A percentile compares a stretch with the other conserved stretches of the same genome.
Evolutionary conservation across 495 filamentous ascomycete genomes (phyloP).

Genomic region (Talaromyces proteolyticus): DNA sequence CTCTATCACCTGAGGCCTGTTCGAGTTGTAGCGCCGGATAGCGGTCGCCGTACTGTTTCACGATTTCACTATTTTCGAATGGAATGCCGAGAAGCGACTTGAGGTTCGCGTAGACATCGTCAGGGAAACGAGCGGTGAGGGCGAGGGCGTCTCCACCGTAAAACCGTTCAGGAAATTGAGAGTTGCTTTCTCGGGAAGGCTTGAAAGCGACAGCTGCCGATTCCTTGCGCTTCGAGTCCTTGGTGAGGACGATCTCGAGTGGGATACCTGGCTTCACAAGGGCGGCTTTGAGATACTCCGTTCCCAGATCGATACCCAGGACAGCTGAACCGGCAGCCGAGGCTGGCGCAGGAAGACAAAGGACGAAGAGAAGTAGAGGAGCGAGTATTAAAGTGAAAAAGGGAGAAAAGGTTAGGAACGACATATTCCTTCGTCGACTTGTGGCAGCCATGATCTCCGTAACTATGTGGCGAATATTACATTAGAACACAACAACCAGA

Average conservation of each 20-base stretch:
- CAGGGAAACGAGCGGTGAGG: conserved; percentile 78
- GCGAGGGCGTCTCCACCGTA: conserved; percentile 91
- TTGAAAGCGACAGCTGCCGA: conserved; percentile 90
- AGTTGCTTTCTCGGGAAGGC: conserved; percentile 54
- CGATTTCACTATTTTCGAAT: conserved; percentile 49
- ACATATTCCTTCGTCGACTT: conserved; percentile 24
- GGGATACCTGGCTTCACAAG: conserved; percentile 97
- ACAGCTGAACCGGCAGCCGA: conserved; percentile 65
- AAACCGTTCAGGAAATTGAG: conserved; percentile 74
- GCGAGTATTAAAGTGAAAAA: conserved; percentile 31
- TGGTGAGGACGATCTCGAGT: conserved; percentile 97
- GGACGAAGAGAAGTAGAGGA: conserved; percentile 46
- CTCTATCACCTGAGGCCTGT: conserved; percentile 44
- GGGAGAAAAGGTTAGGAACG: conserved; percentile 23
- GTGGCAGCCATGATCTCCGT: conserved; percentile 42
- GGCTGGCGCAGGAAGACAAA: conserved; percentile 53
- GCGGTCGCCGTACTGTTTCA: conserved; percentile 60
- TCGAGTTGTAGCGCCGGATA: conserved; percentile 59
- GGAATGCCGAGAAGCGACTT: conserved; percentile 77
- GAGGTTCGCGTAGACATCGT: conserved; percentile 90
- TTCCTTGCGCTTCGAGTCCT: conserved; percentile 97
- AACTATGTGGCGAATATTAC: neutral
- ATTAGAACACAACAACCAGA: neutral
- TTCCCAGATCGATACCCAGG: conserved; percentile 89
- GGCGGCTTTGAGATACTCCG: conserved; percentile 94